A percentile compares a stretch with the other conserved stretches of the same genome.
Evolutionary conservation across 495 filamentous ascomycete genomes (phyloP).

Genomic region (Aspergillus saccharolyticus): DNA sequence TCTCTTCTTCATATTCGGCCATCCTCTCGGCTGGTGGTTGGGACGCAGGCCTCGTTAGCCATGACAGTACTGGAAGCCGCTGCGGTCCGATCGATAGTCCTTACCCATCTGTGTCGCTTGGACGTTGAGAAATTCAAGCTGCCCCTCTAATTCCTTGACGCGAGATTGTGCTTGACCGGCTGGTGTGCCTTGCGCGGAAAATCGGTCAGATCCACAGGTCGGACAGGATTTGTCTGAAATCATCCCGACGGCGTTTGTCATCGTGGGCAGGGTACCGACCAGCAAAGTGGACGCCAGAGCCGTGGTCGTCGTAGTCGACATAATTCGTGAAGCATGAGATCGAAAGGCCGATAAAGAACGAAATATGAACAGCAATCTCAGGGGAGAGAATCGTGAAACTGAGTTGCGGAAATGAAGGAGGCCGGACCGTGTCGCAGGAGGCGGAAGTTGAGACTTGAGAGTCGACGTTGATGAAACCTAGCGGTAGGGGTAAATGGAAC

Average conservation of each 20-base stretch:
- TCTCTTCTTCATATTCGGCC: constrained; percentile 92
- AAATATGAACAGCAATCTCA: background rate
- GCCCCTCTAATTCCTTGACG: constrained; percentile 76
- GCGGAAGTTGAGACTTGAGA: background rate
- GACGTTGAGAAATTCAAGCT: constrained; percentile 65
- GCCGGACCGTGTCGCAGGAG: constrained; percentile 10
- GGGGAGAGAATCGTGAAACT: background rate
- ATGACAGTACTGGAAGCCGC: background rate
- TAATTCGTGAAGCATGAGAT: constrained; percentile 13
- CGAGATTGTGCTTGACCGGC: constrained; percentile 56
- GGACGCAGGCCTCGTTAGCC: constrained; percentile 5
- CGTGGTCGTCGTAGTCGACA: constrained; percentile 29
- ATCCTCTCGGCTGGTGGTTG: constrained; percentile 60
- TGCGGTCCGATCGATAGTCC: background rate
- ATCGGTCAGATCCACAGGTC: constrained; percentile 43
- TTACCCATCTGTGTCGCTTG: constrained; percentile 74
- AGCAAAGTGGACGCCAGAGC: constrained; percentile 33
- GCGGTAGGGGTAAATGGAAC: background rate
- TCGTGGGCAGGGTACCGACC: constrained; percentile 29
- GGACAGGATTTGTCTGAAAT: constrained; percentile 37
- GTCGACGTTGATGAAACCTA: background rate
- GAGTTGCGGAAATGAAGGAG: background rate
- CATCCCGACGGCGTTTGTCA: constrained; percentile 26
- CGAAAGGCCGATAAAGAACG: background rate
- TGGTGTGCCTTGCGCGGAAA: constrained; percentile 24